Evolutionary conservation across 2,329 filamentous ascomycete genomes (phyloP).

Genomic region (Pseudocercospora crystallina): DNA sequence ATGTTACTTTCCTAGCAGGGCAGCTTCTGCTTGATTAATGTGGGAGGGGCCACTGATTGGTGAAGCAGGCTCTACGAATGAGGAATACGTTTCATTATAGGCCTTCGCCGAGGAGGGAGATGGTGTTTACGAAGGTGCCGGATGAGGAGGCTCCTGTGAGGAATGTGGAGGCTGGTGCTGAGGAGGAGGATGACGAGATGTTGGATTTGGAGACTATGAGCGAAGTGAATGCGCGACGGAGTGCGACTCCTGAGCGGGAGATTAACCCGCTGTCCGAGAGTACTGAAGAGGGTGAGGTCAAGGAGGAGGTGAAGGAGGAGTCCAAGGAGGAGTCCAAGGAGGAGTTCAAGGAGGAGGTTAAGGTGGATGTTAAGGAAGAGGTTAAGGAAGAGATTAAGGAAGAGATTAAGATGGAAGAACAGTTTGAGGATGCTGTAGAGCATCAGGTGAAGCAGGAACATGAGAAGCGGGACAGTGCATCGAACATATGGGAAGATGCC

Average conservation of each 20-base stretch:
- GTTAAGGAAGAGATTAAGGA: conserved; percentile 1
- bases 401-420: not conserved
- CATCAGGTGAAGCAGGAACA: too few relatives aligned
- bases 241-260: conserved; percentile 11
- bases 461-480: too few relatives aligned
- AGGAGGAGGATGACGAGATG: conserved; percentile 18
- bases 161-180: not conserved
- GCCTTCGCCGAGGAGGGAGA: conserved; percentile 7
- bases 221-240: conserved; percentile 2
- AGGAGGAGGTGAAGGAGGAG: not conserved
- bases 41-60: too few relatives aligned
- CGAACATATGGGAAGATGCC: too few relatives aligned
- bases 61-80: not conserved
- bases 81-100: conserved; percentile 14
- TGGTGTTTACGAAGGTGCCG: conserved; percentile 1
- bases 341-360: not conserved
- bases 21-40: too few relatives aligned
- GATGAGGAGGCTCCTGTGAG: conserved; percentile 4
- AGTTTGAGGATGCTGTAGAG: too few relatives aligned
- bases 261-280: not conserved
- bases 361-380: too few relatives aligned
- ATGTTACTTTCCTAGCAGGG: too few relatives aligned
- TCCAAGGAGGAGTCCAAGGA: conserved; percentile 1
- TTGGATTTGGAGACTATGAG: conserved; percentile 6
- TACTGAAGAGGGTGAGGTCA: conserved; percentile 2